Base-by-base conservation (phyloP, 768 basidiomycete genomes). In the Leucocoprinus birnbaumii region DNA sequence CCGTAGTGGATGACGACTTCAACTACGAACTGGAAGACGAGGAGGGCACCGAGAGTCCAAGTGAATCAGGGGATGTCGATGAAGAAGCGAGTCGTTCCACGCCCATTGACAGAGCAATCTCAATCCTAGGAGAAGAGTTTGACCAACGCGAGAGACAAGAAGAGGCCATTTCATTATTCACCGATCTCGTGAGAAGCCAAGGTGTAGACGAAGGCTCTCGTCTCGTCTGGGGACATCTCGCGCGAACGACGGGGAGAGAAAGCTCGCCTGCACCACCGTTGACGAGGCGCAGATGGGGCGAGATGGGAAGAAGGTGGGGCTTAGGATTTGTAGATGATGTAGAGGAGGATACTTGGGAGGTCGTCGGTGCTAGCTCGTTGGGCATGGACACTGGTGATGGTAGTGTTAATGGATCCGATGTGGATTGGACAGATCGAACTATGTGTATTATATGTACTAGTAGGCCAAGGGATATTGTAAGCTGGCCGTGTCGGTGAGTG, bases 401-500 rank as follows among this genome's bases (percentile, higher is more conserved):
- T 48, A 48, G 52, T 45, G 42, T 31, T 16, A 27, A 49, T 48
- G 48, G 45, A 44, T 57, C 62, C 51, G 63, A 69, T n/a, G 26
- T 59, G 44, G 63, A 47, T 26, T 61, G 26, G 57, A 66, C 38
- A 5, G 48, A 55, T 24, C 47, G 55, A 67, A 69, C 54, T 25
- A 53, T 64, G 21, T 91, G 89, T 62, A 88, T 91, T 4, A 78
- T 91, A 47, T 91, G 89, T 61, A 87, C 83, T 24, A 71, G 72
- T n/a, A 85, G 85, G 54, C 71, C 77, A 24, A 71, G 89, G 47
- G 82, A 87, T 63, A 79, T 91, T 55, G 87, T 91, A 48, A 91
- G 87, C 62, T 91, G 89, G 89, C 89, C 89, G n/a, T 91, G 89
- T 66, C 80, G 89, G 86, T 88, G 57, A 21, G 76, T 64, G 18